phyloP scores from a whole-genome alignment of 495 filamentous ascomycete genomes.

The Neurospora sp. region DNA sequence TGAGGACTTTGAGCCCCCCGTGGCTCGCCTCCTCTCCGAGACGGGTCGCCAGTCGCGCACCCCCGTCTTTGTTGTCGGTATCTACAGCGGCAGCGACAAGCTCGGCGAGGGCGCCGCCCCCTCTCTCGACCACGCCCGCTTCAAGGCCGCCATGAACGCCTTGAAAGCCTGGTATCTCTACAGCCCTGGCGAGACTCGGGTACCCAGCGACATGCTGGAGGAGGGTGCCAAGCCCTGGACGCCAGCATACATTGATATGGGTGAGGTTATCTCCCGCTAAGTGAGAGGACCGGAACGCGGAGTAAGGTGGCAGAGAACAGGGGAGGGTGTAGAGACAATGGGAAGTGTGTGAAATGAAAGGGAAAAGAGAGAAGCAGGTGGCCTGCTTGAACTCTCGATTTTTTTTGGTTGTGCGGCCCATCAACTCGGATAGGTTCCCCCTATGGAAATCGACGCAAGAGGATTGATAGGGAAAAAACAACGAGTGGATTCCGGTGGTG shows the following conservation, averaged over 20 bases:
- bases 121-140: slow-evolving; percentile 65
- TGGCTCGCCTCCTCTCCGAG: slow-evolving; percentile 78
- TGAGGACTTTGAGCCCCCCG: slow-evolving; percentile 79
- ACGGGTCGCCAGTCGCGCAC: slow-evolving; percentile 72
- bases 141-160: slow-evolving; percentile 67
- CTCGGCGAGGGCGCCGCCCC: slow-evolving; percentile 75
- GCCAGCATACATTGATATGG: slow-evolving; percentile 72
- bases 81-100: slow-evolving; percentile 80
- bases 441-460: background rate
- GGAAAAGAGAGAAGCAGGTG: background rate
- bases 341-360: background rate
- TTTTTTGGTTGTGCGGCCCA: background rate
- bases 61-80: slow-evolving; percentile 91
- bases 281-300: background rate
- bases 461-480: background rate
- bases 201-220: slow-evolving; percentile 72
- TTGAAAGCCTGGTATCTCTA: slow-evolving; percentile 96
- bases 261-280: slow-evolving; percentile 63
- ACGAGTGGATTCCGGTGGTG: background rate
- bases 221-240: slow-evolving; percentile 57
- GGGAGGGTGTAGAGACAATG: background rate
- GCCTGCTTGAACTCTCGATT: background rate
- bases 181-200: slow-evolving; percentile 52
- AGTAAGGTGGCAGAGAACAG: background rate
- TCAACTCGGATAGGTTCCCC: background rate